These are phyloP conservation scores for Ceratobasidium sp. DNA, from an alignment of 1,284 basidiomycete species.

Conservation along the genomic window DNA sequence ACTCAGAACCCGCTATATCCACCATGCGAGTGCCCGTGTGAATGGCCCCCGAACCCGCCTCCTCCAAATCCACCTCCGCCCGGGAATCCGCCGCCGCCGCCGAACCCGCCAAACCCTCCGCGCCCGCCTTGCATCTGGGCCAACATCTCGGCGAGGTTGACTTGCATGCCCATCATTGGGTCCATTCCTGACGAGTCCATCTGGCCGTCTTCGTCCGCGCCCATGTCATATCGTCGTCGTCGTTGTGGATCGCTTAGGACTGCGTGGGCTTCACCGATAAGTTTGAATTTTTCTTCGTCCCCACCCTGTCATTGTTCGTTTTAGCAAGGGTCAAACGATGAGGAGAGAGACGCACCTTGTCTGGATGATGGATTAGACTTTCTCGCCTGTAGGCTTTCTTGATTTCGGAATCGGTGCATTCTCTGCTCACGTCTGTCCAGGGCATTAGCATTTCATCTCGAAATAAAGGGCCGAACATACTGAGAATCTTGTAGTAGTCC, in stretches of 20 bases:
- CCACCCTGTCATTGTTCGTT: slow-evolving; percentile 53
- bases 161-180: slow-evolving; percentile 52
- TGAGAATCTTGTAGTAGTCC: slow-evolving; percentile 68
- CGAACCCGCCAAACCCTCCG: slow-evolving; percentile 44
- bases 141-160: slow-evolving; percentile 65
- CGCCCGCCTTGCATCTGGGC: slow-evolving; percentile 57
- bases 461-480: slow-evolving; percentile 22
- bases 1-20: no score
- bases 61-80: slow-evolving; percentile 13
- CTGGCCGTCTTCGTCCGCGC: slow-evolving; percentile 73
- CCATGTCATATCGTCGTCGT: slow-evolving; percentile 68
- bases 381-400: slow-evolving; percentile 81
- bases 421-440: slow-evolving; percentile 55
- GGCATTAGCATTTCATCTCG: slow-evolving; percentile 53
- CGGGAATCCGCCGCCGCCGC: slow-evolving; percentile 36
- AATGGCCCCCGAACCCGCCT: not conserved
- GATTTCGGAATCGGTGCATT: slow-evolving; percentile 70
- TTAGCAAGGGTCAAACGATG: not conserved
- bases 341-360: slow-evolving; percentile 61
- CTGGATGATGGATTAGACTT: slow-evolving; percentile 82
- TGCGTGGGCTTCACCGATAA: slow-evolving; percentile 75
- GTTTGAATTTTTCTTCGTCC: slow-evolving; percentile 74
- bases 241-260: slow-evolving; percentile 75
- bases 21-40: slow-evolving; percentile 9
- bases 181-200: slow-evolving; percentile 55